Evolutionary conservation across 345 rosid genomes (phyloP), one percentile per base, ranked within the genome.

Genomic region (Balakata baccata): DNA sequence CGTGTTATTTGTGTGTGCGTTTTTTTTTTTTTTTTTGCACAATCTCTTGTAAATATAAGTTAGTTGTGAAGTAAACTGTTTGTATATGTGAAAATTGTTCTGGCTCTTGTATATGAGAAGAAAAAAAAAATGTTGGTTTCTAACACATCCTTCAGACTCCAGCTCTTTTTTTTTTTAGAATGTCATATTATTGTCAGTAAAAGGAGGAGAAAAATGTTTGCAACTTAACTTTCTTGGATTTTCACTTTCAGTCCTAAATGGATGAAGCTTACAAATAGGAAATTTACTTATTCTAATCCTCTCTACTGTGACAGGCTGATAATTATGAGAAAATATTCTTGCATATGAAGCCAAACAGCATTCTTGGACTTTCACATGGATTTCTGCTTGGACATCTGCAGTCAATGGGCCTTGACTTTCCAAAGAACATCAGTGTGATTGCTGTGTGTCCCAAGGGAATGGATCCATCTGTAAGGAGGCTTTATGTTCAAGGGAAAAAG

Each of bases 401-500:
- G 79, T 86, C 93, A 3, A 25, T 54, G 54, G 90, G 94, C 50
- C 84, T 85, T 13, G 94, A 91, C 77, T 94, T 94, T 78, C 96
- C 94, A 7, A 89, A 92, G 71, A 86, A 89, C 79, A 84, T 92
- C 65, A 88, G 96, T 6, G 96, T 94, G 22, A 85, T 94, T 56
- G 93, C 94, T 54, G 96, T 92, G 2, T 92, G 96, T 57, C 94
- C 97, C 60, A 90, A 94, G 80, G 93, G 90, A 59, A 92, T 92
- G 96, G 98, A 90, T 62, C 96, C 96, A 46, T 94, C 94, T 69
- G 94, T 91, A 34, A 88, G 96, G 79, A 89, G 98, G 73, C 94
- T 92, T 52, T 94, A 94, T 29, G 94, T 94, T 56, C 94, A 92
- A 77, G 94, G 97, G 34, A 92, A 88, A 86, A 93, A 90, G 84